Evolutionary conservation across 768 basidiomycete genomes (phyloP).

Genomic region (Suillus occidentalis): DNA sequence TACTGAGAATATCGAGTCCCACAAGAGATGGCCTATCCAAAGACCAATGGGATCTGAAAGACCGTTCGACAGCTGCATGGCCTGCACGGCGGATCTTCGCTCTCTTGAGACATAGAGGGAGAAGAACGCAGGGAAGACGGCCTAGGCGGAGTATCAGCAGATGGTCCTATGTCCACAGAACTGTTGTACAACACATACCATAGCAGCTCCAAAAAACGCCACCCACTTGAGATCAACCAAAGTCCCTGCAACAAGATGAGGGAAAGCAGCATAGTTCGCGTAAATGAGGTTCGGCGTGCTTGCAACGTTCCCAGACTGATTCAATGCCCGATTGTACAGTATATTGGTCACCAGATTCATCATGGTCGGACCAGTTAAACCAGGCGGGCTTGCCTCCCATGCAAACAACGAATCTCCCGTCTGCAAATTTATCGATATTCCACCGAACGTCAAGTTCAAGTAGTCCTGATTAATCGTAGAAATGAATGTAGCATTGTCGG

Average conservation of each 20-base stretch:
- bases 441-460: conserved; percentile 58
- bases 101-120: conserved; percentile 76
- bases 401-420: conserved; percentile 58
- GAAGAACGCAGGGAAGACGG: conserved; percentile 81
- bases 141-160: conserved; percentile 34
- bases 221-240: conserved; percentile 70
- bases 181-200: conserved; percentile 44
- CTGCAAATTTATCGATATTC: conserved; percentile 58
- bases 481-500: conserved; percentile 62
- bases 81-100: conserved; percentile 65
- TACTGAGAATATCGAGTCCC: conserved; percentile 62
- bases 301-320: conserved; percentile 42
- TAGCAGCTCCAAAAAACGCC: conserved; percentile 69
- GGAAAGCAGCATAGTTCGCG: conserved; percentile 59
- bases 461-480: conserved; percentile 51
- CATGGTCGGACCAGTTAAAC: conserved; percentile 56
- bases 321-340: conserved; percentile 62
- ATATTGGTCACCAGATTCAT: conserved; percentile 71
- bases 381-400: conserved; percentile 69
- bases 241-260: conserved; percentile 51
- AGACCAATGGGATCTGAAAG: conserved; percentile 66
- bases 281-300: conserved; percentile 50
- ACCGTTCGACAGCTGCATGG: conserved; percentile 82
- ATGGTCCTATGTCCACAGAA: not conserved
- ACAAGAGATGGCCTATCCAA: conserved; percentile 79